phyloP scores from a whole-genome alignment of 805 yeast species.

The Ogataea naganishii region DNA sequence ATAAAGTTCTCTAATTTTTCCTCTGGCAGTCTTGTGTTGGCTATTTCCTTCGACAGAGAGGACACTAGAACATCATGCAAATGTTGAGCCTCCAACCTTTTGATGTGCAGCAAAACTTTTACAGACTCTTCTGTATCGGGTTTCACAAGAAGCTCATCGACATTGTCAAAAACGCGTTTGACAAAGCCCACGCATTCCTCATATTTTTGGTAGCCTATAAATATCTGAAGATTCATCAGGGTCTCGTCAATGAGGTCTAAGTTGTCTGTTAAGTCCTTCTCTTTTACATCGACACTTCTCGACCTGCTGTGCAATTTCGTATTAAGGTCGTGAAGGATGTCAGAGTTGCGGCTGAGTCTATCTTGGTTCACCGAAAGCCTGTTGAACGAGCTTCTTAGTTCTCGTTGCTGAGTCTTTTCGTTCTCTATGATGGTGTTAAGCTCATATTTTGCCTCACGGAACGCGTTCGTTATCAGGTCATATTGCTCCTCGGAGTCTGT shows the following conservation, averaged over 20 bases:
- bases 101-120: constrained; percentile 7
- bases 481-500: constrained; percentile 54
- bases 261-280: constrained; percentile 13
- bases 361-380: constrained; percentile 24
- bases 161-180: constrained; percentile 13
- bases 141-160: constrained; percentile 5
- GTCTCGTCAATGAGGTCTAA: constrained; percentile 33
- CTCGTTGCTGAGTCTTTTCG: constrained; percentile 35
- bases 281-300: constrained; percentile 35
- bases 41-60: constrained; percentile 13
- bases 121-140: constrained; percentile 9
- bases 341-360: constrained; percentile 21
- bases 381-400: constrained; percentile 34
- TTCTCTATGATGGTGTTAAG: constrained; percentile 44
- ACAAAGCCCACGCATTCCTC: constrained; percentile 30
- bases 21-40: constrained; percentile 10
- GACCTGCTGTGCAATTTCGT: constrained; percentile 55
- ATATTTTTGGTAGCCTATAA: constrained; percentile 37
- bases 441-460: constrained; percentile 55
- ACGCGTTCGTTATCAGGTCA: constrained; percentile 42
- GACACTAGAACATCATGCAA: constrained; percentile 12
- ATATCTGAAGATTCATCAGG: constrained; percentile 41
- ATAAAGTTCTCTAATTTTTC: constrained; percentile 13
- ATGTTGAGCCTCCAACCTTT: constrained; percentile 16
- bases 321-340: constrained; percentile 47